A percentile compares a stretch with the other conserved stretches of the same genome.
These are phyloP conservation scores for Millerozyma miso DNA, from an alignment of 805 yeast species.

Conservation along the genomic window DNA sequence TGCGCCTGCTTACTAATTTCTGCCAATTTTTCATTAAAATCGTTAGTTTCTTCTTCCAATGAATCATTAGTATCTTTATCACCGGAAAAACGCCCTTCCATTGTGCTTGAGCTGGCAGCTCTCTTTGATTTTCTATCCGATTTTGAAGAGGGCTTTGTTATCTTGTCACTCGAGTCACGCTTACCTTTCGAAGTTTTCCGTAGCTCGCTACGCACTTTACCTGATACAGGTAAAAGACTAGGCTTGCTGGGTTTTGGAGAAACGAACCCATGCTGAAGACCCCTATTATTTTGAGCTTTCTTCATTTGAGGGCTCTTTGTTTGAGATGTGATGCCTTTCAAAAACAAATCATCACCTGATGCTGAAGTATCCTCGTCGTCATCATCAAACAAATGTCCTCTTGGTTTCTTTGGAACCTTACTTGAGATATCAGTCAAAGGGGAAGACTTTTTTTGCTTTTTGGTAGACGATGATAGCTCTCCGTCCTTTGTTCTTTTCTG, in stretches of 20 bases:
- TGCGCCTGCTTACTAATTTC: slow-evolving; percentile 9
- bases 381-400: slow-evolving; percentile 3
- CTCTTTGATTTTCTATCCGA: neutral
- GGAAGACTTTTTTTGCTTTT: neutral
- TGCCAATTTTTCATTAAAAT: slow-evolving; percentile 20
- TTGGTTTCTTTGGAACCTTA: neutral
- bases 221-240: neutral
- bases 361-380: slow-evolving; percentile 1
- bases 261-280: slow-evolving; percentile 3
- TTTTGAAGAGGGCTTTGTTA: too few relatives aligned
- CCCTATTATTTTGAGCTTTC: neutral
- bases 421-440: neutral
- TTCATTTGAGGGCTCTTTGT: slow-evolving; percentile 3
- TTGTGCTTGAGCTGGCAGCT: neutral
- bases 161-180: neutral
- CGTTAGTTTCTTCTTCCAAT: slow-evolving; percentile 19
- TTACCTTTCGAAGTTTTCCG: neutral
- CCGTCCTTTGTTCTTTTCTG: neutral
- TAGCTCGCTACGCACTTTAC: neutral
- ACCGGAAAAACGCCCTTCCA: neutral
- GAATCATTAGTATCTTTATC: slow-evolving; percentile 6
- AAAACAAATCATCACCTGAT: neutral
- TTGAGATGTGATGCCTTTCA: slow-evolving; percentile 6
- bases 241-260: slow-evolving; percentile 2
- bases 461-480: neutral